Evolutionary conservation across 805 yeast species (phyloP).

Genomic region (Kuraishia ogatae): DNA sequence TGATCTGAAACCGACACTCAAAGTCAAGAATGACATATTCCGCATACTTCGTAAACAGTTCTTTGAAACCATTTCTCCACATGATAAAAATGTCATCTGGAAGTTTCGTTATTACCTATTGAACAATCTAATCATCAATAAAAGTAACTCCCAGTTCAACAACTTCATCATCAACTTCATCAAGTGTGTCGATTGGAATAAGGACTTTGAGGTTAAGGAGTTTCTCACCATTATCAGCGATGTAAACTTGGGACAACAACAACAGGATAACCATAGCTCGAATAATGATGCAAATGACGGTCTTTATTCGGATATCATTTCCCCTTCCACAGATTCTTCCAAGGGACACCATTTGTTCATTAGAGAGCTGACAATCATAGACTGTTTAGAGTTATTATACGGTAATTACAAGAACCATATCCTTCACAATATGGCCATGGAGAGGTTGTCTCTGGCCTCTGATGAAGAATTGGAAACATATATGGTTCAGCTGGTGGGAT

Average conservation of each 20-base stretch:
- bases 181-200: slow-evolving; percentile 84
- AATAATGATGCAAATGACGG: neutral
- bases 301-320: neutral
- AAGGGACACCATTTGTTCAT: slow-evolving; percentile 19
- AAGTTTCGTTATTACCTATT: slow-evolving; percentile 76
- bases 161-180: slow-evolving; percentile 51
- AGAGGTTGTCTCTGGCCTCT: slow-evolving; percentile 65
- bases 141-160: slow-evolving; percentile 20
- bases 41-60: slow-evolving; percentile 72
- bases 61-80: slow-evolving; percentile 69
- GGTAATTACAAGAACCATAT: slow-evolving; percentile 64
- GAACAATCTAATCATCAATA: slow-evolving; percentile 33
- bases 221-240: slow-evolving; percentile 41
- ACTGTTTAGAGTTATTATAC: slow-evolving; percentile 67
- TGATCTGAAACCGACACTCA: slow-evolving; percentile 84
- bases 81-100: slow-evolving; percentile 86
- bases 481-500: slow-evolving; percentile 84
- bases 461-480: slow-evolving; percentile 78
- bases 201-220: slow-evolving; percentile 70
- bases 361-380: slow-evolving; percentile 24
- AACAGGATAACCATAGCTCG: neutral
- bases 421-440: slow-evolving; percentile 83
- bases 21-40: slow-evolving; percentile 63
- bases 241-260: slow-evolving; percentile 8
- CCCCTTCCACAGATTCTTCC: neutral